phyloP scores from a whole-genome alignment of 768 basidiomycete genomes.

The Lactarius hengduanensis region DNA sequence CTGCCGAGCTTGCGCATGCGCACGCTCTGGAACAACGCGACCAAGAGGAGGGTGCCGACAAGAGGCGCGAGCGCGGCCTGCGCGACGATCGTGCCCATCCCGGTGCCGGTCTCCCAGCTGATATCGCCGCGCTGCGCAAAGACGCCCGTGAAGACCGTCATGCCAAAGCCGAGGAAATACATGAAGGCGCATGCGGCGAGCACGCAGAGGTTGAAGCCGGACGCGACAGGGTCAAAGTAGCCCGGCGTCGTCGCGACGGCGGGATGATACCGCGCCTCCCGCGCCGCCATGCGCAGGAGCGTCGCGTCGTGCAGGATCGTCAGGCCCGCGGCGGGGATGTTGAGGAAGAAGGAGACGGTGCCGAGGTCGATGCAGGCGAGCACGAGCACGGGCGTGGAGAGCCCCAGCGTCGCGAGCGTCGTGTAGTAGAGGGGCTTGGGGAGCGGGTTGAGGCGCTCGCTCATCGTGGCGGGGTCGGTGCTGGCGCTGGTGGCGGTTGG shows the following conservation, averaged over 20 bases:
- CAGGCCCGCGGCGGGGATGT: constrained; percentile 1
- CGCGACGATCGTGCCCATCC: constrained; percentile 14
- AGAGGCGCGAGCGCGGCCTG: constrained; percentile 8
- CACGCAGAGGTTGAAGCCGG: constrained; percentile 2
- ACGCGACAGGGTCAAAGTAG: constrained; percentile 13
- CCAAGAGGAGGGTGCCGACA: background rate
- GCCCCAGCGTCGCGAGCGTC: constrained; percentile 4
- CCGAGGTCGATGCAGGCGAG: constrained; percentile 11
- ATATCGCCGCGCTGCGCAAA: constrained; percentile 4
- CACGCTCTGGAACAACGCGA: background rate
- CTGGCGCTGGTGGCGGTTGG: background rate
- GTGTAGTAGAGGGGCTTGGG: constrained; percentile 2
- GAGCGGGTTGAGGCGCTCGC: constrained; percentile 4
- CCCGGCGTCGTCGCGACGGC: background rate
- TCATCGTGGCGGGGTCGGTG: background rate
- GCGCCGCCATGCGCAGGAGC: background rate
- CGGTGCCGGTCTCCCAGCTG: constrained; percentile 8
- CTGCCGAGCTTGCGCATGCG: background rate
- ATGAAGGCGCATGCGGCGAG: constrained; percentile 9
- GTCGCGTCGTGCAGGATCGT: constrained; percentile 18
- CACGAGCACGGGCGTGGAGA: constrained; percentile 10
- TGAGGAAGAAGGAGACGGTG: constrained; percentile 17
- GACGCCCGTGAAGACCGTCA: constrained; percentile 2
- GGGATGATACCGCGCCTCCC: too few species aligned
- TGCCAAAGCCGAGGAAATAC: constrained; percentile 9